Conservation (phyloP, 75 land plant species). For the Cryptomeria japonica region DNA sequence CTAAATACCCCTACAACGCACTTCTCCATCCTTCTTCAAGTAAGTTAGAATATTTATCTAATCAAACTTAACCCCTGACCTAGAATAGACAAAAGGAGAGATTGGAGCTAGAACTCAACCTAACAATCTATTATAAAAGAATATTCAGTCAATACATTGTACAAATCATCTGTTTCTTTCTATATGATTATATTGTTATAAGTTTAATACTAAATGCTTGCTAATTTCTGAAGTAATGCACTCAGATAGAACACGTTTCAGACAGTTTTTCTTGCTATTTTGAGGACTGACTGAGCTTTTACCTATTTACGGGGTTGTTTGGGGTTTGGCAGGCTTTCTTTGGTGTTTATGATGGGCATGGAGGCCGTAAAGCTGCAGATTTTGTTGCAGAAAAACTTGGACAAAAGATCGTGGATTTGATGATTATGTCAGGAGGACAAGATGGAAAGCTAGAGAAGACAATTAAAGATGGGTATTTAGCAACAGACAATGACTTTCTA, state of each 20-base stretch:
- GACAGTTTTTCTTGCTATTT: background rate
- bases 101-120: background rate
- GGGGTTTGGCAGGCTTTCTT: slow-evolving; percentile 53
- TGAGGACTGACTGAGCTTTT: background rate
- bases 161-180: no score
- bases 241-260: no score
- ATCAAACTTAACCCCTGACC: background rate
- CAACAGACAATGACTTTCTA: slow-evolving; percentile 58
- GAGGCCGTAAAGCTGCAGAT: slow-evolving; percentile 57
- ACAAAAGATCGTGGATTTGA: slow-evolving; percentile 32
- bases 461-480: slow-evolving; percentile 38
- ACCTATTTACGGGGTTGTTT: background rate
- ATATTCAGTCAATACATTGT: no score
- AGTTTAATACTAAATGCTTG: background rate
- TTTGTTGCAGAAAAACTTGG: slow-evolving; percentile 50
- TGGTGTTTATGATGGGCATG: slow-evolving; percentile 81
- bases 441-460: slow-evolving; percentile 27
- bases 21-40: background rate
- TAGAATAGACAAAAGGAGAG: background rate
- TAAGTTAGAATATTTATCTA: background rate
- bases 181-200: background rate
- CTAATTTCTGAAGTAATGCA: background rate
- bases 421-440: slow-evolving; percentile 12
- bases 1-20: background rate
- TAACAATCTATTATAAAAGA: background rate